Percentiles rank a stretch among this genome's conserved stretches.
These are phyloP conservation scores for Vaccinium vitisidaea DNA, from an alignment of 148 eudicot genomes.

Conservation along the genomic window DNA sequence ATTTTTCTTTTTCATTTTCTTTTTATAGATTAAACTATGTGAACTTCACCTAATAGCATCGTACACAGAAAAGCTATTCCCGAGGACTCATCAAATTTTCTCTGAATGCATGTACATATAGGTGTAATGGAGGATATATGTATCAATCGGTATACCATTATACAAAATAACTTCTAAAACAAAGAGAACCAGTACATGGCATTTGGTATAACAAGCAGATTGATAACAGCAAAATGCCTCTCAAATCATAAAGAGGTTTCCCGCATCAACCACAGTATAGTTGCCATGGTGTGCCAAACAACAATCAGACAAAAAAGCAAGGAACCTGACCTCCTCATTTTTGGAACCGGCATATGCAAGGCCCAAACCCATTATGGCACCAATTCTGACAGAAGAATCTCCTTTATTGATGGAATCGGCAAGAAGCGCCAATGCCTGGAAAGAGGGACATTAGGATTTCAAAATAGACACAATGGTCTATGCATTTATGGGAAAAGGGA, in stretches of 20 bases:
- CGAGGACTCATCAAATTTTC: not conserved
- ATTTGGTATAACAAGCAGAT: not conserved
- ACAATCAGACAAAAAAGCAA: conserved; percentile 8
- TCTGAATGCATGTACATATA: not conserved
- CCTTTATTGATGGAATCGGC: conserved; percentile 76
- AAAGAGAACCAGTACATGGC: not conserved
- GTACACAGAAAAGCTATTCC: not conserved
- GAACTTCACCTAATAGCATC: not conserved
- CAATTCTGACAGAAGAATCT: conserved; percentile 74
- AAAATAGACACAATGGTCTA: not conserved
- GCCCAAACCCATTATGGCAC: conserved; percentile 96
- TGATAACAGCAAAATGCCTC: not conserved
- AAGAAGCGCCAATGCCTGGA: conserved; percentile 86
- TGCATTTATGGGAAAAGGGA: not conserved
- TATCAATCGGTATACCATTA: not conserved
- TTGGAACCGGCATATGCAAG: conserved; percentile 93
- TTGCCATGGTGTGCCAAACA: not conserved
- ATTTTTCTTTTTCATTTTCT: too few relatives aligned
- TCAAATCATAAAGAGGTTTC: not conserved
- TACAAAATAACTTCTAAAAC: not conserved
- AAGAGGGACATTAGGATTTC: not conserved
- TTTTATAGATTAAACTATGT: too few relatives aligned
- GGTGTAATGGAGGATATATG: not conserved
- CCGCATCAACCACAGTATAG: not conserved
- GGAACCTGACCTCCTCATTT: conserved; percentile 60